Evolutionary conservation across 768 basidiomycete species (phyloP).

Genomic region (Amyloporia xantha): DNA sequence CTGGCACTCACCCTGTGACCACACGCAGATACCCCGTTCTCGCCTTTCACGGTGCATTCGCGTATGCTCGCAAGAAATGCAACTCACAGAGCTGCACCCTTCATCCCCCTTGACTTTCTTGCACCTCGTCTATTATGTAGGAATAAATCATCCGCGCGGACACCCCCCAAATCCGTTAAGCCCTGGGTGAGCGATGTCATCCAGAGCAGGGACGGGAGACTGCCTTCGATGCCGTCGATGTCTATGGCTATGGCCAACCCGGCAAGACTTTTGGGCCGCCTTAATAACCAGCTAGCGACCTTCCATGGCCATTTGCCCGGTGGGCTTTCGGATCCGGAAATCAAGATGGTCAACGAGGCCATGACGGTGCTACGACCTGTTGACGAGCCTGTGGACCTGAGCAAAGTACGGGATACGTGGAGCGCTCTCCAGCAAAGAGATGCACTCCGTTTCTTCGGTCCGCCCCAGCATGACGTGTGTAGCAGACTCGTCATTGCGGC

Average conservation of each 20-base stretch:
- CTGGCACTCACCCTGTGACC: too few relatives aligned
- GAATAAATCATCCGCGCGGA: slow-evolving; percentile 11
- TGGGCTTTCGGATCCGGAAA: slow-evolving; percentile 13
- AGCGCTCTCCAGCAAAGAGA: slow-evolving; percentile 33
- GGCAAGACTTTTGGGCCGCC: slow-evolving; percentile 1
- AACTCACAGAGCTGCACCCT: slow-evolving; percentile 3
- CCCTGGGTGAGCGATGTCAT: background rate
- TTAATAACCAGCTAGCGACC: slow-evolving; percentile 6
- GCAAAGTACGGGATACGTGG: slow-evolving; percentile 33
- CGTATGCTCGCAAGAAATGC: slow-evolving; percentile 9
- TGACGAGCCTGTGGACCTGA: slow-evolving; percentile 29
- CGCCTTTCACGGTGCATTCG: too few relatives aligned
- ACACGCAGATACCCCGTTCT: too few relatives aligned
- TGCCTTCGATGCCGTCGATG: background rate
- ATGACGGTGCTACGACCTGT: slow-evolving; percentile 35
- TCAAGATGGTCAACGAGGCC: slow-evolving; percentile 29
- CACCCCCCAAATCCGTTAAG: background rate
- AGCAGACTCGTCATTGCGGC: slow-evolving; percentile 30
- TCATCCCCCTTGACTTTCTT: slow-evolving; percentile 37
- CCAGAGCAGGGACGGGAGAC: background rate
- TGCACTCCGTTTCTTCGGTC: slow-evolving; percentile 40
- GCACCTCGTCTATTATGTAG: slow-evolving; percentile 27
- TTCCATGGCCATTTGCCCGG: slow-evolving; percentile 5
- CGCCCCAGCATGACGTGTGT: slow-evolving; percentile 32
- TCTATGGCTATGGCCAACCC: background rate